Evolutionary conservation across 495 filamentous ascomycete genomes (phyloP).

Genomic region (Talaromyces wortmannii): DNA sequence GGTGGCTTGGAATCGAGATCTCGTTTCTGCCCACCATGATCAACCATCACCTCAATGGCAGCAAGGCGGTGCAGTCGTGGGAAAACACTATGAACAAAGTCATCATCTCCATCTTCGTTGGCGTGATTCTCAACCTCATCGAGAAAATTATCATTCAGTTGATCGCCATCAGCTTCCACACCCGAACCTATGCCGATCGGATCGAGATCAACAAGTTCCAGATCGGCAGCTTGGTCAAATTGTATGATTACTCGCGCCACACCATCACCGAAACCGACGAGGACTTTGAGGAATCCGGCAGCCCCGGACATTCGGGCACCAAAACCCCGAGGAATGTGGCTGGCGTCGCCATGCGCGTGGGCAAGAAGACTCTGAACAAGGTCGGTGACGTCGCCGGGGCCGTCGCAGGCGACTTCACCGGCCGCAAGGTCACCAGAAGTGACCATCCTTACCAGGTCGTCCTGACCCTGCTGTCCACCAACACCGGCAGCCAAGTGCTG

Average conservation of each 20-base stretch:
- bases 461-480: slow-evolving; percentile 65
- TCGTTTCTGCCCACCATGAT: slow-evolving; percentile 54
- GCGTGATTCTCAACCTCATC: slow-evolving; percentile 70
- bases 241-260: slow-evolving; percentile 75
- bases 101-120: slow-evolving; percentile 75
- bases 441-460: slow-evolving; percentile 79
- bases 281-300: slow-evolving; percentile 49
- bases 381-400: slow-evolving; percentile 85
- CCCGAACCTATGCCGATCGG: slow-evolving; percentile 82
- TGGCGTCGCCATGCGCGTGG: slow-evolving; percentile 58
- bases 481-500: slow-evolving; percentile 73
- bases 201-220: slow-evolving; percentile 92
- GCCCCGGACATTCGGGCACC: slow-evolving; percentile 44
- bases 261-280: slow-evolving; percentile 68
- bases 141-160: slow-evolving; percentile 95
- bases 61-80: slow-evolving; percentile 54
- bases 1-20: slow-evolving; percentile 78
- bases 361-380: slow-evolving; percentile 65
- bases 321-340: slow-evolving; percentile 68
- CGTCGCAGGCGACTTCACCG: slow-evolving; percentile 93
- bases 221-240: slow-evolving; percentile 69
- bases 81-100: slow-evolving; percentile 79
- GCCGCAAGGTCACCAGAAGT: slow-evolving; percentile 63
- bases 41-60: slow-evolving; percentile 62
- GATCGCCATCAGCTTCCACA: slow-evolving; percentile 89